These are phyloP conservation scores for Ploettnerulaceae sp. DNA, from an alignment of 2,329 filamentous ascomycete genomes.

Conservation along the genomic window DNA sequence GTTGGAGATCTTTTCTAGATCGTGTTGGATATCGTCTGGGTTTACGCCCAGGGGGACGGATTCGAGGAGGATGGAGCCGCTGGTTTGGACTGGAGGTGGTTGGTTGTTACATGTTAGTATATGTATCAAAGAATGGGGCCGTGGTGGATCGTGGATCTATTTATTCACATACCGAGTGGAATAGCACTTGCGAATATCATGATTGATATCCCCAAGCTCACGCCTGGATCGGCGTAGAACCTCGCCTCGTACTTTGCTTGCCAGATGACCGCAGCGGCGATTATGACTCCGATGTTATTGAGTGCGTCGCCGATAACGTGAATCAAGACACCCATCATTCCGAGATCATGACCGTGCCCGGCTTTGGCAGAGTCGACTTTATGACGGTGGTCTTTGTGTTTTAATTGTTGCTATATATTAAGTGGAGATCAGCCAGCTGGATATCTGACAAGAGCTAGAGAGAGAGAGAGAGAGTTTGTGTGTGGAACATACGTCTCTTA, in stretches of 20 bases:
- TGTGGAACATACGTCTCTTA: conserved; percentile 4
- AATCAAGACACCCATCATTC: conserved; percentile 64
- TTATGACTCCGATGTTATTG: conserved; percentile 73
- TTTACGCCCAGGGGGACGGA: conserved; percentile 57
- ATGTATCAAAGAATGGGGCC: neutral
- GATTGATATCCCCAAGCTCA: conserved; percentile 64
- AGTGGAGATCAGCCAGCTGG: neutral
- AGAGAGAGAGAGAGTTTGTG: neutral
- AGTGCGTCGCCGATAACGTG: conserved; percentile 69
- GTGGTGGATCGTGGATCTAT: too few relatives aligned
- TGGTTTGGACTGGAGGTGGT: conserved; percentile 43
- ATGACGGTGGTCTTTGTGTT: conserved; percentile 49
- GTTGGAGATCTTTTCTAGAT: conserved; percentile 63
- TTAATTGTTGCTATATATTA: neutral
- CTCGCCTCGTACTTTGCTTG: conserved; percentile 49
- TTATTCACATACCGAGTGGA: conserved; percentile 46
- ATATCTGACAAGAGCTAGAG: too few relatives aligned
- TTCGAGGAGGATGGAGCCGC: conserved; percentile 63
- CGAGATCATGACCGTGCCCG: conserved; percentile 52
- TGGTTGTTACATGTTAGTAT: neutral
- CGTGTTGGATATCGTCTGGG: conserved; percentile 59
- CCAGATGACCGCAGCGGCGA: conserved; percentile 67
- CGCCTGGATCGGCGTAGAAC: conserved; percentile 68
- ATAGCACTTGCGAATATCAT: conserved; percentile 64
- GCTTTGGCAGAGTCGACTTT: conserved; percentile 29